Evolutionary conservation across 345 rosid genomes (phyloP).

Genomic region (Punica granatum): DNA sequence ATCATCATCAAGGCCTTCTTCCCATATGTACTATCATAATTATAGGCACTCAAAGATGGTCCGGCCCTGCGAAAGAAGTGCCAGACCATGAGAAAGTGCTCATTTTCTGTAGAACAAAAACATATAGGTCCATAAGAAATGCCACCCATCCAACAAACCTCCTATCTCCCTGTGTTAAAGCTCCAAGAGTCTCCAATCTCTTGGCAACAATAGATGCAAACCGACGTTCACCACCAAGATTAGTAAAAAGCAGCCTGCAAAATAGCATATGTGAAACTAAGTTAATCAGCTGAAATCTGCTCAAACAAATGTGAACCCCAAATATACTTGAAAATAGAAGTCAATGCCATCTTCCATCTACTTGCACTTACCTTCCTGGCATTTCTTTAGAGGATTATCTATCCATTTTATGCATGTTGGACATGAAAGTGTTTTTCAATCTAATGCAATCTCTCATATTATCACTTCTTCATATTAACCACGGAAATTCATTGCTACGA

Average conservation of each 20-base stretch:
- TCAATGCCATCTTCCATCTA: background rate
- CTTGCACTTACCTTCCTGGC: background rate
- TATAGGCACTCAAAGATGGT: constrained; percentile 86
- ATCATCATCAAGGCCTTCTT: constrained; percentile 87
- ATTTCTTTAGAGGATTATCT: background rate
- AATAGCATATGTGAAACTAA: background rate
- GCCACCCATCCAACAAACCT: constrained; percentile 37
- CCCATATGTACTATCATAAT: constrained; percentile 88
- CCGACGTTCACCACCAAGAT: constrained; percentile 98
- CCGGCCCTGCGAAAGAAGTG: constrained; percentile 72
- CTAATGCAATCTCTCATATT: background rate
- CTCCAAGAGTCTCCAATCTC: constrained; percentile 95
- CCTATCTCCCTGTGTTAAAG: constrained; percentile 97
- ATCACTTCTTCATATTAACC: background rate
- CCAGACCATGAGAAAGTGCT: constrained; percentile 16
- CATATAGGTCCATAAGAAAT: background rate
- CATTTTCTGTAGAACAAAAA: background rate
- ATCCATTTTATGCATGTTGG: background rate
- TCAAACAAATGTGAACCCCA: background rate
- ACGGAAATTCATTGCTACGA: background rate
- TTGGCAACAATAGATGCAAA: constrained; percentile 99
- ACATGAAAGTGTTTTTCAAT: background rate
- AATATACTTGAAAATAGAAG: background rate
- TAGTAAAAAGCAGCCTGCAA: constrained; percentile 75
- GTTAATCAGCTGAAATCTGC: background rate